A percentile compares a stretch with the other conserved stretches of the same genome.
phyloP scores from a whole-genome alignment of 805 yeast species.

The Pichia ethanolica region DNA sequence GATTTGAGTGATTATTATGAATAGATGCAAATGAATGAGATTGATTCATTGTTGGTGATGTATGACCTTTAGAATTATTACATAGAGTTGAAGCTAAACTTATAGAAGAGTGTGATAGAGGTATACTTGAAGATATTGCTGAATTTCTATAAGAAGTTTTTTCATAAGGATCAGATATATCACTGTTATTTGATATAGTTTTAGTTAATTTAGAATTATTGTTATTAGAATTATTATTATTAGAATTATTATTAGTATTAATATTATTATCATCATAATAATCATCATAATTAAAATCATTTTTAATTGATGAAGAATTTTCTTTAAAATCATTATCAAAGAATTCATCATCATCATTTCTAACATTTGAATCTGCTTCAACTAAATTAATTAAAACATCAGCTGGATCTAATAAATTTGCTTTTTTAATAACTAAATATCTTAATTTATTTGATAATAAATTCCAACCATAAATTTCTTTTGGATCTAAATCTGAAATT shows the following conservation, averaged over 20 bases:
- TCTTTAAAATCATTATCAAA: conserved; percentile 9
- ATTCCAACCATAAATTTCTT: conserved; percentile 63
- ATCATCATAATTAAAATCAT: background rate
- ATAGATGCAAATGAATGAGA: conserved; percentile 2
- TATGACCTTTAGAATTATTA: conserved; percentile 2
- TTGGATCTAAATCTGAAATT: conserved; percentile 52
- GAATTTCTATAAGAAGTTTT: conserved; percentile 18
- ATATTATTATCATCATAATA: background rate
- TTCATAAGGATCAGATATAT: background rate
- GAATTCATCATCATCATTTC: conserved; percentile 19
- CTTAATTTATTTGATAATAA: conserved; percentile 45
- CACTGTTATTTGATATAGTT: conserved; percentile 1
- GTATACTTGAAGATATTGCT: conserved; percentile 14
- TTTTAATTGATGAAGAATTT: background rate
- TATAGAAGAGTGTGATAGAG: conserved; percentile 12
- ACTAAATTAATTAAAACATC: conserved; percentile 48
- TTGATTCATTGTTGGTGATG: conserved; percentile 4
- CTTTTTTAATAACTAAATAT: conserved; percentile 45
- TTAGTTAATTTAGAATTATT: background rate
- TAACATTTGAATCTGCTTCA: conserved; percentile 37
- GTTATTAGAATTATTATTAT: too few species aligned
- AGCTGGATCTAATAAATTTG: conserved; percentile 42
- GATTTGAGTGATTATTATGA: conserved; percentile 1
- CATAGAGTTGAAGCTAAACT: conserved; percentile 5
- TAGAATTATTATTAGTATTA: background rate